Base-by-base conservation (phyloP, 306 rosid species). In the Trifolium subterraneum region DNA sequence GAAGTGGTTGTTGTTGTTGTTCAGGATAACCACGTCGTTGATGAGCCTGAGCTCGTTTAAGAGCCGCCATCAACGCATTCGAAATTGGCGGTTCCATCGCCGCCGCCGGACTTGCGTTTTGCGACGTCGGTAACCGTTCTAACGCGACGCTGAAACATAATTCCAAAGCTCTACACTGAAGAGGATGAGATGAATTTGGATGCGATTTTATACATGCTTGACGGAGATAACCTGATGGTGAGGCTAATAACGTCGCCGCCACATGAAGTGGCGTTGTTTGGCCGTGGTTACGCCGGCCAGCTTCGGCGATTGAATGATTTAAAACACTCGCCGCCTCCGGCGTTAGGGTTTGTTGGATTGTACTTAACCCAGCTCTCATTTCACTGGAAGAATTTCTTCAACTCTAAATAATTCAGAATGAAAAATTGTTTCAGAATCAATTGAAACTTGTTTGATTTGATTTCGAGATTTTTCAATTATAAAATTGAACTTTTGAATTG, bases 21-120 rank as follows among this genome's bases (percentile, higher is more conserved):
- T 95, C 99, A 0, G 98, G 98, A 82, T 90, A 95, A 4, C 99
- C 99, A 0, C 99, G 88, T 14, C 98, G 97, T 73, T 95, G 99
- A 71, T 92, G 99, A 20, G 99, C 97, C 63, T 95, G 99, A 0
- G 99, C 99, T 8, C 99, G 89, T 80, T 95, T 95, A 0, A 92
- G 77, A 3, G 99, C 99, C 0, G 99, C 99, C 98, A 90, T 90
- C 38, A 95, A 80, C 3, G 99, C 99, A 75, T 95, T 92, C 25
- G 99, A 95, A 65, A 95, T 88, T 0, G 97, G 97, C 2, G 99
- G 99, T 25, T 94, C 97, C 64, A 86, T 67, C 13, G 88, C 88
- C 15, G 88, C 88, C 2, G 96, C 5, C 0, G 96, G 80, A 11
- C 82, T 64, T 18, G 86, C 42, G 87, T 74, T 90, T 82, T 94